Conservation (phyloP, 768 basidiomycete genomes). For the Mycena vitilis region DNA sequence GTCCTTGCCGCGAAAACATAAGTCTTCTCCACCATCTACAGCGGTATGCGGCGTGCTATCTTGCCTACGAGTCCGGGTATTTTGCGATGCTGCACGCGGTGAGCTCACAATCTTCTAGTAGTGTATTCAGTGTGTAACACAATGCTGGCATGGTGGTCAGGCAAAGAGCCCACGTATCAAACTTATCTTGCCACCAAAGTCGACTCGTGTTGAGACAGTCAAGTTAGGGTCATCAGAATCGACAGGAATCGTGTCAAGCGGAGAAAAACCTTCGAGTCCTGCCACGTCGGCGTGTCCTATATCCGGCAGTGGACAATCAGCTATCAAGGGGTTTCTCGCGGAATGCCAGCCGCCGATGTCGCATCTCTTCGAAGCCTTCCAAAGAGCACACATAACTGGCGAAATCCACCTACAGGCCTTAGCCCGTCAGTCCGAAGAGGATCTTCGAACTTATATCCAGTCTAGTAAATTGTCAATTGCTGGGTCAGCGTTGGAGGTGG, state of each 20-base stretch:
- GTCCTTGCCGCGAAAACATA: conserved; percentile 7
- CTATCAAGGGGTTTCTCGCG: conserved; percentile 19
- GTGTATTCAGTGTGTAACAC: no score
- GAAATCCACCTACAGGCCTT: conserved; percentile 17
- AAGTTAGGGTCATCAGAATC: not conserved
- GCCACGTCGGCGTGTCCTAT: not conserved
- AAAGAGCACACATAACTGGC: conserved; percentile 20
- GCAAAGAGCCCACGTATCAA: not conserved
- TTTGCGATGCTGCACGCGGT: not conserved
- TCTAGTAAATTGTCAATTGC: conserved; percentile 3
- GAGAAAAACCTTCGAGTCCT: not conserved
- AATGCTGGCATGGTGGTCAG: not conserved
- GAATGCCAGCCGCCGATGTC: conserved; percentile 32
- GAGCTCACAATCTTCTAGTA: no score
- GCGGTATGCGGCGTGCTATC: conserved; percentile 31
- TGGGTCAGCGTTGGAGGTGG: conserved; percentile 14
- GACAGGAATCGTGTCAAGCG: not conserved
- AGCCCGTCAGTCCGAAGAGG: conserved; percentile 4
- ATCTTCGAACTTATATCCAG: conserved; percentile 6
- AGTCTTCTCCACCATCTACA: conserved; percentile 26
- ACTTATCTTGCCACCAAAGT: not conserved
- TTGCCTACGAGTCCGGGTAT: conserved; percentile 28
- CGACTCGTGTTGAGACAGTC: not conserved
- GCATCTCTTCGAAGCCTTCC: conserved; percentile 25
- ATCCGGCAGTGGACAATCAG: not conserved